Evolutionary conservation across 2,329 filamentous ascomycete genomes (phyloP).

Genomic region (Dothistroma septosporum): DNA sequence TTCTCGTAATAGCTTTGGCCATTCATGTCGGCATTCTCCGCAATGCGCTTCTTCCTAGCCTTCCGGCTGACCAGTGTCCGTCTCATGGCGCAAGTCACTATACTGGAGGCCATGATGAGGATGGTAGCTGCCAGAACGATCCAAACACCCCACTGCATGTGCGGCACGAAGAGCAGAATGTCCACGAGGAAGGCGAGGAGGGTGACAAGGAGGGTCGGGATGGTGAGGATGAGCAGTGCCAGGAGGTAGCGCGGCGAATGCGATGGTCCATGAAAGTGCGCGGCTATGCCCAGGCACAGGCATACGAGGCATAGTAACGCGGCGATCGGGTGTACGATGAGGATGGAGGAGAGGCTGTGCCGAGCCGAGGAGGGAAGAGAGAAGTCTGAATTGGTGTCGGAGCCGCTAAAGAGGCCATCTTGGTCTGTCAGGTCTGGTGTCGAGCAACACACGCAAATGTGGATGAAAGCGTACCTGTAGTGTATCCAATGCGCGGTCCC

Average conservation of each 20-base stretch:
- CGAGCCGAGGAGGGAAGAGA: conserved; percentile 61
- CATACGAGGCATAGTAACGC: conserved; percentile 81
- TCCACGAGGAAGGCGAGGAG: conserved; percentile 89
- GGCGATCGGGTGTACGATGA: conserved; percentile 90
- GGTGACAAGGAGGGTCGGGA: conserved; percentile 78
- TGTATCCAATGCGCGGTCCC: conserved; percentile 76
- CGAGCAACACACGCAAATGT: background rate
- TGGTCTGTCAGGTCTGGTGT: conserved; percentile 8
- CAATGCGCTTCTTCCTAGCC: conserved; percentile 86
- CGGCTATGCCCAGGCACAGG: conserved; percentile 70
- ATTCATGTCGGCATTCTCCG: conserved; percentile 94
- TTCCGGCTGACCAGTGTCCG: conserved; percentile 87
- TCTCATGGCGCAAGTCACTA: conserved; percentile 93
- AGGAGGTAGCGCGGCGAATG: conserved; percentile 89
- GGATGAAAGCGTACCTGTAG: conserved; percentile 58
- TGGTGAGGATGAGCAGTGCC: conserved; percentile 75
- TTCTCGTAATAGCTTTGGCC: conserved; percentile 78
- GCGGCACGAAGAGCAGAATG: conserved; percentile 88
- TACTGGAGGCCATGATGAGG: conserved; percentile 71
- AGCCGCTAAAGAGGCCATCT: conserved; percentile 48
- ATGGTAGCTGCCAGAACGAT: conserved; percentile 86
- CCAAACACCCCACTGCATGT: conserved; percentile 91
- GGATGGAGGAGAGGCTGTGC: conserved; percentile 73
- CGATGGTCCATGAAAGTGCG: conserved; percentile 81
- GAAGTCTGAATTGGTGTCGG: conserved; percentile 49